Evolutionary conservation across 2,329 filamentous ascomycete genomes (phyloP).

Genomic region (Xenosphaeropsis pyriputrescens): DNA sequence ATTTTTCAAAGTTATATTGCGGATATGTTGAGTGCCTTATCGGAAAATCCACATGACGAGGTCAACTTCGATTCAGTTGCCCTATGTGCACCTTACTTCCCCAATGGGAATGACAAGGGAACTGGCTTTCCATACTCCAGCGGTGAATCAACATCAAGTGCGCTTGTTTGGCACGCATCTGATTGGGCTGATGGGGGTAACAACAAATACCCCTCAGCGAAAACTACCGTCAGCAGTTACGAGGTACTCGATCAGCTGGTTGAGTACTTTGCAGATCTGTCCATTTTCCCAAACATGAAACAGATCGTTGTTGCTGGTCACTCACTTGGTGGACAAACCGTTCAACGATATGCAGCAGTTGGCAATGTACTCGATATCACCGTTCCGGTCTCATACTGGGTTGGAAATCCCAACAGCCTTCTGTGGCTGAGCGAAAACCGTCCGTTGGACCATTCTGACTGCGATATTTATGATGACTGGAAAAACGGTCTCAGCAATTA

Average conservation of each 20-base stretch:
- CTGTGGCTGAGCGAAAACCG: constrained; percentile 17
- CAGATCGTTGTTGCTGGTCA: constrained; percentile 22
- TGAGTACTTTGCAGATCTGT: constrained; percentile 18
- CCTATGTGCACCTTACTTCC: constrained; percentile 19
- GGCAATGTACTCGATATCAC: constrained; percentile 11
- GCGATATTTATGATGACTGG: constrained; percentile 19
- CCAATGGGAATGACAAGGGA: constrained; percentile 20
- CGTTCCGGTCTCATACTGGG: constrained; percentile 16
- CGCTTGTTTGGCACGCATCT: constrained; percentile 19
- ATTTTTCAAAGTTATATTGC: constrained; percentile 15
- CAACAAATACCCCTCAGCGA: constrained; percentile 17
- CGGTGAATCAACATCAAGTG: constrained; percentile 14
- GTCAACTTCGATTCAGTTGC: constrained; percentile 16
- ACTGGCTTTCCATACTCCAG: constrained; percentile 18
- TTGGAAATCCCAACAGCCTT: constrained; percentile 20
- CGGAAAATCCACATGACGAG: constrained; percentile 12
- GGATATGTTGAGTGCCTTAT: constrained; percentile 18
- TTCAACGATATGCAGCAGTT: constrained; percentile 19
- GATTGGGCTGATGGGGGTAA: constrained; percentile 19
- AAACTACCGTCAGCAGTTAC: constrained; percentile 15
- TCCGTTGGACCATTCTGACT: constrained; percentile 15
- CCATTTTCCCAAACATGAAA: constrained; percentile 19
- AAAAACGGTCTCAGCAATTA: constrained; percentile 20
- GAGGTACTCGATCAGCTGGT: constrained; percentile 20
- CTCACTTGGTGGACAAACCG: constrained; percentile 19